Evolutionary conservation across 257 asterid genomes (phyloP), one percentile per base, ranked within the genome.

Genomic region (Capsicum baccatum): DNA sequence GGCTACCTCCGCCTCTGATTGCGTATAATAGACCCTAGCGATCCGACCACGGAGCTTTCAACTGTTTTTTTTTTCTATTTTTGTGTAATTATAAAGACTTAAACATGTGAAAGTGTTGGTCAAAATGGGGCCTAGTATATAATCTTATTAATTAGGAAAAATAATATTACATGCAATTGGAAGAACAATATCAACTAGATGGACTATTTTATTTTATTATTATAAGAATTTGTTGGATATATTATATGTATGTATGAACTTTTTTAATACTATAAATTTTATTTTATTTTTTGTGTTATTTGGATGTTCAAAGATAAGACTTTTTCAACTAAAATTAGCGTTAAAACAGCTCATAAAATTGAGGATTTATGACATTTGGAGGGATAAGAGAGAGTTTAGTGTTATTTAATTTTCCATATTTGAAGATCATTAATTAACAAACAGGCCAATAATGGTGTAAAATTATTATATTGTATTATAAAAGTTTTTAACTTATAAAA

Each of bases 331-430:
- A 50, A 8, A 74, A 50, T 50, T 13, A 50, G 8, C 81, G 81
- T 26, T 76, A 76, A 76, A 76, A 76, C 63, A 76, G 81, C 81
- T 52, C 50, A 12, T 4, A 21, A 21, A 50, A 50, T 52, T 76
- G 26, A 76, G 59, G 47, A 3, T 76, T 76, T 21, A 52, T 76
- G 81, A 76, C 81, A 76, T 13, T 76, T 76, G 81, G 81, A 76
- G 62, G 81, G 81, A 76, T 52, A 26, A 26, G 47, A 52, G 62
- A 54, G 81, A 21, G 63, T 50, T 76, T 76, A 0, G 8, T 21
- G 81, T 76, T 52, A 52, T 76, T 47, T 21, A 50, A 52, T 76
- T 76, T 52, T 4, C 47, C 7, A 50, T 50, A 74, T 74, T 74
- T 3, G 19, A 5, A 74, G 44, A 74, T 74, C 47, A 19, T 50